Conservation (phyloP, 1,139 yeast species). For the Hansenula sp. region DNA sequence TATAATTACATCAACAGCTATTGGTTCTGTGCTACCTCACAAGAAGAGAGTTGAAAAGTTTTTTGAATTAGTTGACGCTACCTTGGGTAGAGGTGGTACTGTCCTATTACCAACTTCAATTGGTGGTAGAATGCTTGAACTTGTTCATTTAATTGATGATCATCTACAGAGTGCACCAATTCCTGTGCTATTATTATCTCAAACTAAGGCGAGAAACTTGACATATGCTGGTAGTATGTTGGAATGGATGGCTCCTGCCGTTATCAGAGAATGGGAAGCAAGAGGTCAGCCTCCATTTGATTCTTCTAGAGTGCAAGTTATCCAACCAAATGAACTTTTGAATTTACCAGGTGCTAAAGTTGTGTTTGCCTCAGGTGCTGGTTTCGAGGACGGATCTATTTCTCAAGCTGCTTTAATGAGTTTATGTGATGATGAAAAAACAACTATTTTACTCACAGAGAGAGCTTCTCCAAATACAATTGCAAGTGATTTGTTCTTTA, state of each 20-base stretch:
- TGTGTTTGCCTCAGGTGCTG: slow-evolving; percentile 75
- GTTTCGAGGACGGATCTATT: slow-evolving; percentile 59
- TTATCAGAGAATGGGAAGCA: slow-evolving; percentile 78
- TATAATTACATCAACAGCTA: slow-evolving; percentile 69
- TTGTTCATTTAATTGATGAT: slow-evolving; percentile 64
- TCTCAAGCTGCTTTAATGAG: slow-evolving; percentile 53
- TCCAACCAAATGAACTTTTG: slow-evolving; percentile 54
- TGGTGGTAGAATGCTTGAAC: slow-evolving; percentile 80
- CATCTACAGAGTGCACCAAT: slow-evolving; percentile 34
- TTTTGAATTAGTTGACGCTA: slow-evolving; percentile 57
- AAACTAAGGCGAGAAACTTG: slow-evolving; percentile 74
- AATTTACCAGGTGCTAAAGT: slow-evolving; percentile 70
- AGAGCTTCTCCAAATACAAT: slow-evolving; percentile 39
- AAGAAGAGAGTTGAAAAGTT: slow-evolving; percentile 63
- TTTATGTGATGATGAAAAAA: slow-evolving; percentile 59
- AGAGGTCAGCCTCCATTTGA: slow-evolving; percentile 67
- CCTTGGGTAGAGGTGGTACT: slow-evolving; percentile 68
- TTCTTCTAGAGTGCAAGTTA: slow-evolving; percentile 56
- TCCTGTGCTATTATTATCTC: slow-evolving; percentile 73
- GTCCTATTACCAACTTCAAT: slow-evolving; percentile 79
- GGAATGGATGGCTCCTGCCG: slow-evolving; percentile 90
- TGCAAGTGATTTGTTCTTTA: slow-evolving; percentile 41
- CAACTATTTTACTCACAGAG: slow-evolving; percentile 74
- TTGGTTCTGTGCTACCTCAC: slow-evolving; percentile 65
- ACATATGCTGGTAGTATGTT: slow-evolving; percentile 83